Evolutionary conservation across 164 flowering plant species (phyloP), one percentile per base, ranked within the genome.

Genomic region (Vitis amurensis): DNA sequence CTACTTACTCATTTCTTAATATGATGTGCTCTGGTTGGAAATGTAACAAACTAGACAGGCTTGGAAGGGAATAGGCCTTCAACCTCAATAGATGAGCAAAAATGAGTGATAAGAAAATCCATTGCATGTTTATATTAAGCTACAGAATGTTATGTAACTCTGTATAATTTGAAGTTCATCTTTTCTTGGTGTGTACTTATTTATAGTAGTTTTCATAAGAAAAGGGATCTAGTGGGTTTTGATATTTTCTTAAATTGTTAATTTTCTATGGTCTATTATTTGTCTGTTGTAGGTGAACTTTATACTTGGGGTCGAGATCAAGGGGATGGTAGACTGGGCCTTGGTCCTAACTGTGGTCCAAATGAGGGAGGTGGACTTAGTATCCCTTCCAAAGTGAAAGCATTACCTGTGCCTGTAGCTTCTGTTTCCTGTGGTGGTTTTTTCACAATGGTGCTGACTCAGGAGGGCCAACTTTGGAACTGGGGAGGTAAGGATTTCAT

Each of bases 231-330:
- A 44, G 23, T 11, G n/a, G 2, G 2, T 55, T 56, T 11, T 37
- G 44, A 37, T 37, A 37, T 37, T 37, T 0, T 37, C 44, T 37
- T 37, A 59, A 44, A 16, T 50, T 30, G 44, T 30, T 70, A 44
- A 19, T 7, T 27, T 11, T 59, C 44, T 50, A 9, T 50, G 29
- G 37, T 53, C 6, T 59, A n/a, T 27, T 51, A 27, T 53, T 67
- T 15, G 27, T 68, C 59, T 66, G 48, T 63, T 77, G 67, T 73
- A 92, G 97, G 98, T 50, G 89, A 91, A 63, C 83, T 91, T 50
- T 94, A 89, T 72, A 89, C 89, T 55, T 91, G 97, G 97, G 98
- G 97, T 63, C 88, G 98, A 80, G 98, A 94, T 75, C 95, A 91
- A 85, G 97, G 97, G 13, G 97, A 94, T 78, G 98, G 98, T 66